phyloP scores from a whole-genome alignment of 257 asterid genomes.

The Haberlea rhodopensis region DNA sequence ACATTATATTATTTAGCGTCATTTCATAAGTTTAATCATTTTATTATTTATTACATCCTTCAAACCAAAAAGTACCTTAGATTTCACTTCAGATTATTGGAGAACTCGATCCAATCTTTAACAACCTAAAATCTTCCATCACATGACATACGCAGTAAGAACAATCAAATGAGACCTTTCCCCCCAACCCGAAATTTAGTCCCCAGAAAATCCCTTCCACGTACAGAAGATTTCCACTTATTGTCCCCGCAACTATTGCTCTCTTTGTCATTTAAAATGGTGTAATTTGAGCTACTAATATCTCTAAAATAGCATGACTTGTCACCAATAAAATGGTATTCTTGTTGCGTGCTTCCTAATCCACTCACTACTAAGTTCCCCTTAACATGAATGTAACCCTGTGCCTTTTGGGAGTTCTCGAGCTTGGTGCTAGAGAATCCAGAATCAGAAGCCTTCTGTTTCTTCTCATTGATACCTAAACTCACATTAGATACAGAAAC shows the following conservation, averaged over 20 bases:
- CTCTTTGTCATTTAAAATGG: conserved; percentile 53
- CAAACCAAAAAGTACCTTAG: no score
- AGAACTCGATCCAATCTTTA: not conserved
- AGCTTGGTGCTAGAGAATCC: conserved; percentile 22
- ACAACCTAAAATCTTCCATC: conserved; percentile 1
- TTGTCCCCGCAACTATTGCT: conserved; percentile 33
- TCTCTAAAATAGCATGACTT: conserved; percentile 56
- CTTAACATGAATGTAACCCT: conserved; percentile 51
- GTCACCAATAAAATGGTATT: conserved; percentile 32
- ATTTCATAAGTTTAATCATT: no score
- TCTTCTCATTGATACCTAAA: conserved; percentile 35
- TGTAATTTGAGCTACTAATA: conserved; percentile 71
- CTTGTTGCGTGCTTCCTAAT: conserved; percentile 62
- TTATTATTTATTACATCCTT: no score
- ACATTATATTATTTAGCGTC: no score
- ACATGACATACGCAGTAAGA: not conserved
- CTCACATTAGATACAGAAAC: conserved; percentile 30
- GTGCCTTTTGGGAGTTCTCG: conserved; percentile 54
- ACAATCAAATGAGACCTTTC: conserved; percentile 27
- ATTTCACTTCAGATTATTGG: not conserved
- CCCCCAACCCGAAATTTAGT: conserved; percentile 14
- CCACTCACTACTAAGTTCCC: conserved; percentile 49
- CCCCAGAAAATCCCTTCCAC: not conserved
- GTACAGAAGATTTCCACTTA: no score
- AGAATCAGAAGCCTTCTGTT: conserved; percentile 18